Evolutionary conservation across 1,284 basidiomycete species (phyloP).

Genomic region (Cryptococcus floricola): DNA sequence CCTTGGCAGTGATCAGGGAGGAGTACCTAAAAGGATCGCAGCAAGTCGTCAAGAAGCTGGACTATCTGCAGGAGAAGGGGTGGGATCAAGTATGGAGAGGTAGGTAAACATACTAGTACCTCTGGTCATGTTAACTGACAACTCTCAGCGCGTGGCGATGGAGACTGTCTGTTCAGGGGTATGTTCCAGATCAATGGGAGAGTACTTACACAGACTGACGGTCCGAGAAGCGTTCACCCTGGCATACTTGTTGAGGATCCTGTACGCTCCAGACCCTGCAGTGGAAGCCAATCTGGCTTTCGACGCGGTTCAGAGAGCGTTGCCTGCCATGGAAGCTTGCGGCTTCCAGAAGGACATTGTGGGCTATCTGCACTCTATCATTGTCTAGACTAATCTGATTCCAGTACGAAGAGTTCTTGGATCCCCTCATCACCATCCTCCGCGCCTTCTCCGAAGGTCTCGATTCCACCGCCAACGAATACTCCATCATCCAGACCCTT

Average conservation of each 20-base stretch:
- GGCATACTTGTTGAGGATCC: conserved; percentile 60
- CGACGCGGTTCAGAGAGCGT: conserved; percentile 56
- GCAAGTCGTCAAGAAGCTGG: conserved; percentile 62
- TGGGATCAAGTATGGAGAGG: conserved; percentile 58
- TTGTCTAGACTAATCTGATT: background rate
- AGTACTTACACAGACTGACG: background rate
- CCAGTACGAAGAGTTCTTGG: conserved; percentile 44
- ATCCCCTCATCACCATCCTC: conserved; percentile 34
- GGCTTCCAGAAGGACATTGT: conserved; percentile 66
- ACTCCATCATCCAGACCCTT: conserved; percentile 35
- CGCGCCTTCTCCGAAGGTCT: conserved; percentile 31
- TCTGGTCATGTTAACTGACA: no score
- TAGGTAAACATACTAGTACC: no score
- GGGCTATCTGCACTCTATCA: conserved; percentile 26
- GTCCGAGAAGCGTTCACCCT: conserved; percentile 60
- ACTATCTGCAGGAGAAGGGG: conserved; percentile 58
- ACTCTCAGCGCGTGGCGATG: conserved; percentile 61
- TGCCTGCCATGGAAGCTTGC: conserved; percentile 57
- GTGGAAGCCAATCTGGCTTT: conserved; percentile 57
- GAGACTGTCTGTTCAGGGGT: conserved; percentile 78
- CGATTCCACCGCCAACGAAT: conserved; percentile 31
- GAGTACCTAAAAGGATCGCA: conserved; percentile 63
- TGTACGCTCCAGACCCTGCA: conserved; percentile 52
- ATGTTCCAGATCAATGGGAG: conserved; percentile 22
- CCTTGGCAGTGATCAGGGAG: conserved; percentile 37